Base-by-base conservation (phyloP, 2,329 filamentous ascomycete species). In the Colletotrichum tamarilloi region DNA sequence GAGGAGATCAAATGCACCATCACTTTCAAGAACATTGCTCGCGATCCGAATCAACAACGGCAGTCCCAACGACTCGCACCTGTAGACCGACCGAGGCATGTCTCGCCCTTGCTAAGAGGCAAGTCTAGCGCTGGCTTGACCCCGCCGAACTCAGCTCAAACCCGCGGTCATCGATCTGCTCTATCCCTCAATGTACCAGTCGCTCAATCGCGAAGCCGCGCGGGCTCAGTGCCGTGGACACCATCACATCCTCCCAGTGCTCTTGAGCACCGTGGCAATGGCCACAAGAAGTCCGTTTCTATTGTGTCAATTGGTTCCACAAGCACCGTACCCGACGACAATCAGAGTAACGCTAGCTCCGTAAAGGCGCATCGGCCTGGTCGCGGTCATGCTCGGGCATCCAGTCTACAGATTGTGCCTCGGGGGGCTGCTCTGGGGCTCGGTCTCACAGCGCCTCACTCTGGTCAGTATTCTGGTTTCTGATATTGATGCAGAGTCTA, bases 1-100 rank as follows among this genome's bases (percentile, higher is more conserved):
- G 97, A 99, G 87, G 93, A 98, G 80, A 90, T 98, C 80, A 94
- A 95, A 85, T 98, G 97, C 84, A 95, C 92, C 77, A 97, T 99
- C 82, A 98, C 94, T 63, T 99, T 99, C 85, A 96, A 93, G 84
- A 99, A 99, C 82, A 89, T 95, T 75, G 88, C 90, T 55, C 80
- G 89, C 62, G 85, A 84, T 52, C 76, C 82, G 46, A 80, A 76
- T 58, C 82, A 84, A 69, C 74, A 80, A 62, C 80, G 76, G 70
- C 75, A 71, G 59, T 74, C 76, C 32, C 76, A 76, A 59, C 75
- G 76, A 63, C 68, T 79, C 35, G 64, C 74, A 32, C 72, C 72
- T 11, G 24, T 68, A 70, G 42, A 66, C 60, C 63, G 38, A 75
- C 79, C 24, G 69, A 78, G 26, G 78, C 81, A 53, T 77, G 80